Conservation (phyloP, 116 monocot genomes). For the Papilionanthe hybrid region DNA sequence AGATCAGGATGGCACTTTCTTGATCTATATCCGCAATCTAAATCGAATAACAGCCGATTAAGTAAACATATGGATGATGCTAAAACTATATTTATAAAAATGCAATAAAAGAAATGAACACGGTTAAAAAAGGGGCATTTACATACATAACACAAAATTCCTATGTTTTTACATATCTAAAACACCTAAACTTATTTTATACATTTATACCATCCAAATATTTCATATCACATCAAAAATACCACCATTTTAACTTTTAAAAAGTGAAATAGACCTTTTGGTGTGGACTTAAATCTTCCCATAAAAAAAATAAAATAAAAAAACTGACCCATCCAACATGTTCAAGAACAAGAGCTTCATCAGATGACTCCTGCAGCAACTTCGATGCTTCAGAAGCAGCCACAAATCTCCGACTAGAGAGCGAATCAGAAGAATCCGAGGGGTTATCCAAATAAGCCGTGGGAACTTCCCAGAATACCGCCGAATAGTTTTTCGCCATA, state of each 20-base stretch:
- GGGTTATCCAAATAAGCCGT: conserved; percentile 11
- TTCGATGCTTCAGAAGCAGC: conserved; percentile 83
- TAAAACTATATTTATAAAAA: no score
- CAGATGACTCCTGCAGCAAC: conserved; percentile 80
- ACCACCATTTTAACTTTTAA: no score
- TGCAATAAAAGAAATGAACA: background rate
- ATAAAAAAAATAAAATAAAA: background rate
- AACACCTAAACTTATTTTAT: no score
- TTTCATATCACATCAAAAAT: no score
- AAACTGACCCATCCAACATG: conserved; percentile 95
- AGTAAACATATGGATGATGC: background rate
- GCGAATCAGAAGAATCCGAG: conserved; percentile 17
- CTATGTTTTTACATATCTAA: no score
- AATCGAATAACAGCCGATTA: conserved; percentile 12
- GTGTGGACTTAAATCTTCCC: no score
- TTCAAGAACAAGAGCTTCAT: conserved; percentile 77
- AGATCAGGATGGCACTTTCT: conserved; percentile 71
- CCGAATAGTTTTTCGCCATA: conserved; percentile 79
- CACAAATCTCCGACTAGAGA: conserved; percentile 50
- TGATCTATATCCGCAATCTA: conserved; percentile 92
- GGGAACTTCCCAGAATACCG: conserved; percentile 70
- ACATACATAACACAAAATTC: no score
- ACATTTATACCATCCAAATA: no score
- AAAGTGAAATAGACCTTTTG: no score
- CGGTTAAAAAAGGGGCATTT: no score